These are phyloP conservation scores for Hyaloscypha hepaticicola DNA, from an alignment of 495 filamentous ascomycete species.

Conservation along the genomic window DNA sequence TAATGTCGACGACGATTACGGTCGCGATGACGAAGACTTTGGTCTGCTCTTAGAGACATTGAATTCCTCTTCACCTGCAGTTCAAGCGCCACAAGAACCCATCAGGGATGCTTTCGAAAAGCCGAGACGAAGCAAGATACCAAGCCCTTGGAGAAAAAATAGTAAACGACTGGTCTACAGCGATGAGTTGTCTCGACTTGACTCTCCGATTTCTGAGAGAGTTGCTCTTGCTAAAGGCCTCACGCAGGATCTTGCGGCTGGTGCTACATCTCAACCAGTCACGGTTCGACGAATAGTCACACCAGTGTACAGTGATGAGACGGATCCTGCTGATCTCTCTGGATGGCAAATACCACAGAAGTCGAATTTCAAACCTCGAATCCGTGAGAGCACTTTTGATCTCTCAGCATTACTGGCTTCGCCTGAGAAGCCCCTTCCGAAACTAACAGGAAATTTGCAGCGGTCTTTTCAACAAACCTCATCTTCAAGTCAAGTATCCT, in stretches of 20 bases:
- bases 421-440: constrained; percentile 25
- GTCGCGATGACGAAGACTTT: constrained; percentile 42
- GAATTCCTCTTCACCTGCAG: constrained; percentile 31
- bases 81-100: constrained; percentile 5
- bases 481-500: constrained; percentile 8
- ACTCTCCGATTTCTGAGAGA: constrained; percentile 2
- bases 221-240: neutral
- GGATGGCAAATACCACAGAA: constrained; percentile 44
- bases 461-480: constrained; percentile 5
- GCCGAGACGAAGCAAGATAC: constrained; percentile 42
- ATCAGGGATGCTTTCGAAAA: constrained; percentile 15
- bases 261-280: constrained; percentile 8
- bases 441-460: constrained; percentile 18
- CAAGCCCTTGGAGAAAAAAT: constrained; percentile 45
- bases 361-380: constrained; percentile 49
- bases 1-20: constrained; percentile 29
- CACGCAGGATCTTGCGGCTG: neutral
- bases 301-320: neutral
- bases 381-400: constrained; percentile 33
- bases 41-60: constrained; percentile 30
- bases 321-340: constrained; percentile 19
- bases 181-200: constrained; percentile 30
- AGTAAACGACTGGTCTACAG: constrained; percentile 32
- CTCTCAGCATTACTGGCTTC: constrained; percentile 28
- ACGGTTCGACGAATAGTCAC: constrained; percentile 13